A percentile compares a stretch with the other conserved stretches of the same genome.
phyloP scores from a whole-genome alignment of 192 early-diverging fungal species.

The Cladochytrium replicatum region DNA sequence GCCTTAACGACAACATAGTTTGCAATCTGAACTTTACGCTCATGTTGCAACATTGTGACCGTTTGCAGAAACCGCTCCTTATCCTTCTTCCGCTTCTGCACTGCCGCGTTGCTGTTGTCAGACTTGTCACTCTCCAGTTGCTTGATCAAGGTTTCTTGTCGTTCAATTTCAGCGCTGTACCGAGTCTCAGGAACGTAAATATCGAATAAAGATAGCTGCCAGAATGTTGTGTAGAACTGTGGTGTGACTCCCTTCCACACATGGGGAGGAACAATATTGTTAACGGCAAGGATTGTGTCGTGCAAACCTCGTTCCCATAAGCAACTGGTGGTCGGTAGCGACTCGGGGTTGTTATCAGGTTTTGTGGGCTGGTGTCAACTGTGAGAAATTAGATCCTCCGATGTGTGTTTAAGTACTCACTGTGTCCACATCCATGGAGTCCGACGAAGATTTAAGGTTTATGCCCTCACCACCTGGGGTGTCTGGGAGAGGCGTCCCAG shows the following conservation, averaged over 20 bases:
- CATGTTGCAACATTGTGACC: slow-evolving; percentile 22
- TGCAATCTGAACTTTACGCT: slow-evolving; percentile 24
- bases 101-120: slow-evolving; percentile 6
- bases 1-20: slow-evolving; percentile 23
- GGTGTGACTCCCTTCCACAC: slow-evolving; percentile 38
- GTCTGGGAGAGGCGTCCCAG: too few species aligned
- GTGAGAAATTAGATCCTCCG: too few species aligned
- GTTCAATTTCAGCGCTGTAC: slow-evolving; percentile 51
- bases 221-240: slow-evolving; percentile 68
- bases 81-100: slow-evolving; percentile 24
- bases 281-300: slow-evolving; percentile 10
- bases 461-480: too few species aligned
- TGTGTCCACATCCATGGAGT: too few species aligned
- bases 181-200: slow-evolving; percentile 52
- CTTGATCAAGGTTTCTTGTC: slow-evolving; percentile 26
- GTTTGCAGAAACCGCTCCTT: slow-evolving; percentile 5
- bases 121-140: slow-evolving; percentile 12
- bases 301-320: slow-evolving; percentile 31
- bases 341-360: too few species aligned
- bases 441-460: too few species aligned
- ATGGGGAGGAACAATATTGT: slow-evolving; percentile 20
- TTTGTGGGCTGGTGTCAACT: too few species aligned
- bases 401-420: too few species aligned
- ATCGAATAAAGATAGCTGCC: slow-evolving; percentile 68
- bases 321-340: too few species aligned